phyloP scores from a whole-genome alignment of 352 stramenopile species.

The Globisporangium megalacanthum region DNA sequence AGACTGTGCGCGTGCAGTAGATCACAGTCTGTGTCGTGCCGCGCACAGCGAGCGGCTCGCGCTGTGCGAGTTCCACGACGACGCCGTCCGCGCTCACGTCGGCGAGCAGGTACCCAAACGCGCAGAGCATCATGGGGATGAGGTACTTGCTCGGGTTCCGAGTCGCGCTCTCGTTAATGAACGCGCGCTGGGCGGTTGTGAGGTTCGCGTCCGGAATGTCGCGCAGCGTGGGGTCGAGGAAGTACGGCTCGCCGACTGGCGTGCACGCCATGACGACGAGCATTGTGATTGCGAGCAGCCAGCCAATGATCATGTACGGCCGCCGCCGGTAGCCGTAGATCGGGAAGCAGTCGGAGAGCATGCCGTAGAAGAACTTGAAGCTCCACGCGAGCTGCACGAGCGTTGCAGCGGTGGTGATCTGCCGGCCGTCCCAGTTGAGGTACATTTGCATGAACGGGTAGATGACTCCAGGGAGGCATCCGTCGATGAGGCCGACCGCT shows the following conservation, averaged over 20 bases:
- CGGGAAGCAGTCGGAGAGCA: conserved; percentile 50
- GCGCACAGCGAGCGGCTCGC: conserved; percentile 26
- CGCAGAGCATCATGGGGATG: conserved; percentile 40
- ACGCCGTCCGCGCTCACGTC: conserved; percentile 49
- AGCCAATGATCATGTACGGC: conserved; percentile 52
- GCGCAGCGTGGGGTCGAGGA: conserved; percentile 20
- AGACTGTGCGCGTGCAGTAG: conserved; percentile 18
- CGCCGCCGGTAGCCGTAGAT: conserved; percentile 44
- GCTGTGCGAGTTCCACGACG: conserved; percentile 26
- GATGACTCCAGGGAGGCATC: conserved; percentile 13
- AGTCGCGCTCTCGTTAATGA: conserved; percentile 22
- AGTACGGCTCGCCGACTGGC: conserved; percentile 40
- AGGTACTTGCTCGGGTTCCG: conserved; percentile 21
- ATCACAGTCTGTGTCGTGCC: conserved; percentile 17
- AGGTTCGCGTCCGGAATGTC: conserved; percentile 22
- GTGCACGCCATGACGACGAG: conserved; percentile 36
- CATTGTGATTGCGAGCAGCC: conserved; percentile 32
- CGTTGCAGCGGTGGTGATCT: conserved; percentile 28
- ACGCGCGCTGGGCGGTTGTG: conserved; percentile 16
- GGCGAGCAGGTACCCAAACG: conserved; percentile 48
- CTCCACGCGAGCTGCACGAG: conserved; percentile 40
- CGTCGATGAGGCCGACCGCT: conserved; percentile 19
- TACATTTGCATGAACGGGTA: conserved; percentile 33
- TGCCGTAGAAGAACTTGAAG: conserved; percentile 56
- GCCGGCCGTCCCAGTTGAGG: conserved; percentile 26